These are phyloP conservation scores for Endoconidiophora polonica DNA, from an alignment of 2,329 filamentous ascomycete species.

Conservation along the genomic window DNA sequence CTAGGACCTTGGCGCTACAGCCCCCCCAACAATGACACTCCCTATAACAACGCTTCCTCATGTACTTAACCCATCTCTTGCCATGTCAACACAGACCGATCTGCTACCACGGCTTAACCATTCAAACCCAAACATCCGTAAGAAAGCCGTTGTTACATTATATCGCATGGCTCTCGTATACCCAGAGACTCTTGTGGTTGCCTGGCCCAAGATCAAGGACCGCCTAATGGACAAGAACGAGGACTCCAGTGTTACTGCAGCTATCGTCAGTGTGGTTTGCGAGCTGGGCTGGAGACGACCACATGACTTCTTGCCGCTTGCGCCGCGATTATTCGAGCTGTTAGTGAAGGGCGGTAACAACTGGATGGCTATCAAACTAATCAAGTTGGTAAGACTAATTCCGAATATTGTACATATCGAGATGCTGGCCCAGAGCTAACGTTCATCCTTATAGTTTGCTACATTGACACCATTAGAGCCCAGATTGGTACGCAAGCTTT, in stretches of 20 bases:
- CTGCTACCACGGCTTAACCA: constrained; percentile 74
- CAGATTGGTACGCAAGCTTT: constrained; percentile 72
- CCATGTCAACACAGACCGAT: constrained; percentile 75
- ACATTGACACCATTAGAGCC: constrained; percentile 86
- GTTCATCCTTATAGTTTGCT: constrained; percentile 49
- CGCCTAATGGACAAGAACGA: constrained; percentile 77
- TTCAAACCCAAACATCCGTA: constrained; percentile 69
- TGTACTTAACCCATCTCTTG: constrained; percentile 81
- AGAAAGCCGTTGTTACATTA: constrained; percentile 89
- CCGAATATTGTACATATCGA: neutral
- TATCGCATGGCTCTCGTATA: constrained; percentile 93
- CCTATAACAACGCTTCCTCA: constrained; percentile 85
- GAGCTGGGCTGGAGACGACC: constrained; percentile 89
- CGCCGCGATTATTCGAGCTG: constrained; percentile 80
- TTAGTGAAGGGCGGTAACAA: constrained; percentile 88
- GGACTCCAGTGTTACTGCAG: constrained; percentile 83
- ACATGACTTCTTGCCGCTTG: constrained; percentile 81
- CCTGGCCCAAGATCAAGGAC: constrained; percentile 97
- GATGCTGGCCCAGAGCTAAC: too few relatives aligned
- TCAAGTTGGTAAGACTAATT: constrained; percentile 60
- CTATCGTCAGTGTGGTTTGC: constrained; percentile 92
- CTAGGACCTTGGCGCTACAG: constrained; percentile 56
- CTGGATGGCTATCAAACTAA: constrained; percentile 99
- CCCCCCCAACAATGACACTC: constrained; percentile 62
- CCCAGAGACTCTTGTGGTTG: constrained; percentile 76